A percentile compares a stretch with the other conserved stretches of the same genome.
These are phyloP conservation scores for Boehmeria nivea DNA, from an alignment of 306 rosid genomes.

Conservation along the genomic window DNA sequence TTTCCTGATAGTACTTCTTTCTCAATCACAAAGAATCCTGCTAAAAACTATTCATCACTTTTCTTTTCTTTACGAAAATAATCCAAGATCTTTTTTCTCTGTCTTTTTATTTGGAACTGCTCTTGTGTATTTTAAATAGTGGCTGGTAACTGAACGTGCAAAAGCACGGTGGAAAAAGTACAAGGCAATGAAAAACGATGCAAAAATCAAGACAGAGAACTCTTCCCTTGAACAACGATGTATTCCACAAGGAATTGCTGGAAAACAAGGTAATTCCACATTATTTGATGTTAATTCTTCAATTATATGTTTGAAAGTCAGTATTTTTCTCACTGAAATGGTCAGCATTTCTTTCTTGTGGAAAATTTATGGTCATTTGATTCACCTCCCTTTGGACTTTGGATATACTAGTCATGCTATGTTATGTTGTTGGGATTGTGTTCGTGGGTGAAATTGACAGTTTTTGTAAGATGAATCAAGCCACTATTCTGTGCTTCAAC, in stretches of 20 bases:
- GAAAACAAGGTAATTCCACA: conserved; percentile 42
- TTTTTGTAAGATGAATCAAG: no score
- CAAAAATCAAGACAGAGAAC: conserved; percentile 31
- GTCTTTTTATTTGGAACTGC: conserved; percentile 7
- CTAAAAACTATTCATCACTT: background rate
- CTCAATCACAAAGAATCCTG: background rate
- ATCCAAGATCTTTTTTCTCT: background rate
- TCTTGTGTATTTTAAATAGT: conserved; percentile 43
- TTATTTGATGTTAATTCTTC: background rate
- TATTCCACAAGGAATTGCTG: conserved; percentile 29
- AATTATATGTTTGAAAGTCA: background rate
- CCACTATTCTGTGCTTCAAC: no score
- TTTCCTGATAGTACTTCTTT: background rate
- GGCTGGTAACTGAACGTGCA: conserved; percentile 86
- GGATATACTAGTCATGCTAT: no score
- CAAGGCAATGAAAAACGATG: conserved; percentile 67
- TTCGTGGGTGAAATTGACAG: no score
- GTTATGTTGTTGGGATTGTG: no score
- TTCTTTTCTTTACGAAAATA: background rate
- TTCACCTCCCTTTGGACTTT: no score
- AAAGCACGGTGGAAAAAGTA: conserved; percentile 68
- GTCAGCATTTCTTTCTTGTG: no score
- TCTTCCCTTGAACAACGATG: conserved; percentile 27
- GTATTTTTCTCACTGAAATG: background rate
- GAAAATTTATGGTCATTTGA: no score